phyloP scores from a whole-genome alignment of 768 basidiomycete genomes.

The Flagelloscypha sp. region DNA sequence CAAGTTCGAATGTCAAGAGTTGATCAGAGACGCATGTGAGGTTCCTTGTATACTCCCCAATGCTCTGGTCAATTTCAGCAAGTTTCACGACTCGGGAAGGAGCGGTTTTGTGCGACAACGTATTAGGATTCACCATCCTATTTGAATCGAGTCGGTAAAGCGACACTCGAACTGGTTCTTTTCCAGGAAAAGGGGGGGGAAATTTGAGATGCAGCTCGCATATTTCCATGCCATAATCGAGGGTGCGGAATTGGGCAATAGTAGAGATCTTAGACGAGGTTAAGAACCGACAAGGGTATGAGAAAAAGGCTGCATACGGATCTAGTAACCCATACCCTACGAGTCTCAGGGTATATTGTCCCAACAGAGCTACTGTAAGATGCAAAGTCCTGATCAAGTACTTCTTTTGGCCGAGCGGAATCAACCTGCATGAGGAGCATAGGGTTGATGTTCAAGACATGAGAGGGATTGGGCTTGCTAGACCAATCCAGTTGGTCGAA shows the following conservation, averaged over 20 bases:
- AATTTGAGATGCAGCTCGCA: conserved; percentile 9
- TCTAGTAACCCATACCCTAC: conserved; percentile 7
- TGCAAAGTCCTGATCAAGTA: conserved; percentile 7
- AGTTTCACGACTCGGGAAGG: too few relatives aligned
- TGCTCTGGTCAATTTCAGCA: too few relatives aligned
- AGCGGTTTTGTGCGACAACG: too few relatives aligned
- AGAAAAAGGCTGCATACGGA: conserved; percentile 6
- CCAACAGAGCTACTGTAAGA: conserved; percentile 11
- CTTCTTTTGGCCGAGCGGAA: background rate
- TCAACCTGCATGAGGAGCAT: conserved; percentile 9
- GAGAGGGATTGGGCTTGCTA: conserved; percentile 8
- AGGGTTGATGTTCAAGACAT: conserved; percentile 11
- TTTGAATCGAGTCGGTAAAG: too few relatives aligned
- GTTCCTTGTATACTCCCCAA: too few relatives aligned
- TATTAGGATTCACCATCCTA: too few relatives aligned
- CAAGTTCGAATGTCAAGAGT: too few relatives aligned
- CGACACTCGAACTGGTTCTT: too few relatives aligned
- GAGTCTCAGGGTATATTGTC: conserved; percentile 13
- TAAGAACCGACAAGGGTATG: too few relatives aligned
- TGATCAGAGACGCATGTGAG: too few relatives aligned
- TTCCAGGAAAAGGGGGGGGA: conserved; percentile 4
- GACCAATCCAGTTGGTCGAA: conserved; percentile 16
- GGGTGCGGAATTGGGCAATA: conserved; percentile 14
- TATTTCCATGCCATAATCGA: conserved; percentile 17
- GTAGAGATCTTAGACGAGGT: conserved; percentile 20